Evolutionary conservation across 2,329 filamentous ascomycete species (phyloP), one percentile per base, ranked within the genome.

Genomic region (Paraconiothyrium brasiliense): DNA sequence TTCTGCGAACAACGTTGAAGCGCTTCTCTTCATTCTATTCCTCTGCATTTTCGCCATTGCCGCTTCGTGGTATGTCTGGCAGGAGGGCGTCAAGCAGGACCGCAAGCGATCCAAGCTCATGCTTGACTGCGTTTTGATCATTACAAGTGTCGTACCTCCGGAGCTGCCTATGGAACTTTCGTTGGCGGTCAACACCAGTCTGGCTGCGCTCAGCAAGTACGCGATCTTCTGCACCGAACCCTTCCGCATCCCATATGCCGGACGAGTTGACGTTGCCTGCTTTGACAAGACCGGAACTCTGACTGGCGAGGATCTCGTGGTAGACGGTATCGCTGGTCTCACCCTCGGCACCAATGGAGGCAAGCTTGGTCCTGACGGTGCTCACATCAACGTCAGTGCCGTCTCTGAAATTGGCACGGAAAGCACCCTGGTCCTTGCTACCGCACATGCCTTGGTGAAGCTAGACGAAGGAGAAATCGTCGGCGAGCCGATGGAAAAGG

Each of bases 191-290:
- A 99, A 99, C 83, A 99, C 95, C 13, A 97, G 92, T 85, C 83
- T 99, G 78, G 94, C 95, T 54, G 94, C 95, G 32, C 84, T 99
- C 41, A 96, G 94, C 81, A 96, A 94, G 79, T 94, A 90, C 70
- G 95, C 96, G 63, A 99, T 99, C 72, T 99, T 97, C 84, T 99
- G 95, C 78, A 99, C 95, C 2, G 96, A 99, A 79, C 95, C 95
- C 32, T 99, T 99, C 88, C 90, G 95, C 59, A 99, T 99, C 72
- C 96, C 96, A 0, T 98, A 92, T 71, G 96, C 94, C 68, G 95
- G 95, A 35, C 92, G 95, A 66, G 92, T 99, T 62, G 96, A 99
- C 78, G 87, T 99, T 57, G 94, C 95, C 65, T 99, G 95, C 82
- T 99, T 99, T 69, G 95, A 99, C 81, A 99, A 99, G 85, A 99